Conservation (phyloP, 2,329 filamentous ascomycete species). For the Penicillium rolfsii region DNA sequence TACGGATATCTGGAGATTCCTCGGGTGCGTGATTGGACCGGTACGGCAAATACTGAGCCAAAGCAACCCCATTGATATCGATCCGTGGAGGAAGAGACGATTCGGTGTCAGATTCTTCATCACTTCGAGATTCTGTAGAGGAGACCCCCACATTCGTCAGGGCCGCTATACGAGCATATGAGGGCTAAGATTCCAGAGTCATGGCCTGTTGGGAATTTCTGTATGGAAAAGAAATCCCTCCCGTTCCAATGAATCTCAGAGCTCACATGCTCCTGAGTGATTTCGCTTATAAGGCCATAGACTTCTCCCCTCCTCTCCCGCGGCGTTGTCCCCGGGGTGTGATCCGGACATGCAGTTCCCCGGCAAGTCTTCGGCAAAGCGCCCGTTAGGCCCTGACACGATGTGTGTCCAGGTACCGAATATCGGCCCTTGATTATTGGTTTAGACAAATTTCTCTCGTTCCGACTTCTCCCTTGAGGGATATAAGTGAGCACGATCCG, state of each 20-base stretch:
- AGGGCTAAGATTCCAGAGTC: not conserved
- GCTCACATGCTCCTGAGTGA: too few relatives aligned
- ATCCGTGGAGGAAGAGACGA: not conserved
- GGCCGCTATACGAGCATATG: not conserved
- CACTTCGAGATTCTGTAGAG: not conserved
- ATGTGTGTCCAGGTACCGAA: not conserved
- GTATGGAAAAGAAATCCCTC: not conserved
- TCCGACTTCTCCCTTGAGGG: not conserved
- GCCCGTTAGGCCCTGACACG: not conserved
- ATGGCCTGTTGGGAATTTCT: not conserved
- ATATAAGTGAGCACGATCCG: not conserved
- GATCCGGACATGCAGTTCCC: not conserved
- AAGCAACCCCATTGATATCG: too few relatives aligned
- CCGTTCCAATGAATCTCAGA: too few relatives aligned
- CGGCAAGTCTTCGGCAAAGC: constrained; percentile 2
- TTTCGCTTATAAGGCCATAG: not conserved
- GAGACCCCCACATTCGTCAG: not conserved
- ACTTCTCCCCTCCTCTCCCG: not conserved
- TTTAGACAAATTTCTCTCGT: not conserved
- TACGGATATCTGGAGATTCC: not conserved
- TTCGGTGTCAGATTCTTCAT: not conserved
- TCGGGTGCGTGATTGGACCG: not conserved
- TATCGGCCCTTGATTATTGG: constrained; percentile 1
- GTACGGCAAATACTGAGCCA: not conserved
- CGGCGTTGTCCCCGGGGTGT: not conserved